Evolutionary conservation across 2,329 filamentous ascomycete species (phyloP), one percentile per base, ranked within the genome.

Genomic region (Apiospora koreana): DNA sequence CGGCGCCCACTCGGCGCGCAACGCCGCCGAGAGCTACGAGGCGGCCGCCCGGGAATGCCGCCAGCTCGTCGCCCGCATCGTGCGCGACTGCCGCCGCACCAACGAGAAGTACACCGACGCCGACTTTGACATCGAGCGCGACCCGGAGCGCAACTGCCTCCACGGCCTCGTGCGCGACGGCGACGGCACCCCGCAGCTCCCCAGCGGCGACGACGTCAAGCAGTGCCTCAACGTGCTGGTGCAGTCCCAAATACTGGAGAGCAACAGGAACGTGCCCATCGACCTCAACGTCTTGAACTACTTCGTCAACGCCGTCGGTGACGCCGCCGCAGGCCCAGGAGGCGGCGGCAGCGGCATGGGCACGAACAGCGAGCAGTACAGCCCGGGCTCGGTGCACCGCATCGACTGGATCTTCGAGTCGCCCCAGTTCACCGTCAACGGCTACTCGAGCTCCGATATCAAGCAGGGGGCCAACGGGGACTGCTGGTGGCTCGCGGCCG

Each of bases 401-500:
- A 73, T 85, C 16, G 81, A 83, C 68, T 84, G 82, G 81, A 80
- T 83, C 70, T 84, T 84, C 54, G 81, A 82, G 62, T 78, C 77
- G 12, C 81, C 82, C 0, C 79, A 80, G 64, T 84, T 84, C 70
- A 82, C 79, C 21, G 73, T 82, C n/a, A 79, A 80, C 38, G 81
- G 81, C 18, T 84, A 78, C 71, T 80, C 81, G 14, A 77, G 79
- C 54, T 80, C 82, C 0, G 82, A 84, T 46, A 81, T 84, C 71
- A 82, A 81, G 73, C 83, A 85, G 69, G 83, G 83, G 25, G 72
- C 72, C 12, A 86, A 87, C 72, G 92, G 92, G 1, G 90, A 94
- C 77, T 94, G 92, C 79, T 94, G 92, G 91, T 89, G 92, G 78
- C 85, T 94, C 77, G 91, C 92, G 5, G 91, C 90, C 0, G 80